A percentile compares a stretch with the other conserved stretches of the same genome.
These are phyloP conservation scores for Prunus mume DNA, from an alignment of 306 rosid genomes.

Conservation along the genomic window DNA sequence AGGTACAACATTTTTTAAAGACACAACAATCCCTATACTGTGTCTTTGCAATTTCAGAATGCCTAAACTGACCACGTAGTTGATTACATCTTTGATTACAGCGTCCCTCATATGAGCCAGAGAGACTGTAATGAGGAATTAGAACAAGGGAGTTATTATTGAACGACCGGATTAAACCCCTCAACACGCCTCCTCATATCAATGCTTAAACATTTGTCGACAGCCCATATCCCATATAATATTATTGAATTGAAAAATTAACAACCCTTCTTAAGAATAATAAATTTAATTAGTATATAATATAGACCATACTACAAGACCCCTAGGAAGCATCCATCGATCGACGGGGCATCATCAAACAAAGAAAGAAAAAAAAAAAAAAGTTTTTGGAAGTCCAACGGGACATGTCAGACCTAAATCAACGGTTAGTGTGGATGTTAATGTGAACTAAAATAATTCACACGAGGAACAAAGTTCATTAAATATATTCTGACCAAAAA, in stretches of 20 bases:
- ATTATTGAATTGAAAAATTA: not conserved
- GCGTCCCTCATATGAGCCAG: too few relatives aligned
- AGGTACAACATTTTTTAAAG: too few relatives aligned
- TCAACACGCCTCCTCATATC: too few relatives aligned
- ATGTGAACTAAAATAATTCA: not conserved
- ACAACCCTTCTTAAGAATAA: not conserved
- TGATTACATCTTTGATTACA: too few relatives aligned
- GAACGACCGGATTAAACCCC: too few relatives aligned
- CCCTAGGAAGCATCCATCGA: not conserved
- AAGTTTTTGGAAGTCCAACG: not conserved
- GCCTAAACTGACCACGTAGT: too few relatives aligned
- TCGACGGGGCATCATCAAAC: not conserved
- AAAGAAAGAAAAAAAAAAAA: not conserved
- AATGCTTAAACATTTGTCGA: not conserved
- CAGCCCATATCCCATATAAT: not conserved
- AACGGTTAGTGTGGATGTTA: too few relatives aligned
- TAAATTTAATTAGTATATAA: not conserved
- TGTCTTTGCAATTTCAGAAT: too few relatives aligned
- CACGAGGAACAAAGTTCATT: not conserved
- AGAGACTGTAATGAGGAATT: too few relatives aligned
- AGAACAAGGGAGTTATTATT: rapidly evolving
- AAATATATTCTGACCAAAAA: not conserved
- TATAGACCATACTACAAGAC: not conserved
- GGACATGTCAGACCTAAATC: not conserved
- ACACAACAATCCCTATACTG: too few relatives aligned